These are phyloP conservation scores for Coniochaeta ligniaria DNA, from an alignment of 2,329 filamentous ascomycete genomes.

Conservation along the genomic window DNA sequence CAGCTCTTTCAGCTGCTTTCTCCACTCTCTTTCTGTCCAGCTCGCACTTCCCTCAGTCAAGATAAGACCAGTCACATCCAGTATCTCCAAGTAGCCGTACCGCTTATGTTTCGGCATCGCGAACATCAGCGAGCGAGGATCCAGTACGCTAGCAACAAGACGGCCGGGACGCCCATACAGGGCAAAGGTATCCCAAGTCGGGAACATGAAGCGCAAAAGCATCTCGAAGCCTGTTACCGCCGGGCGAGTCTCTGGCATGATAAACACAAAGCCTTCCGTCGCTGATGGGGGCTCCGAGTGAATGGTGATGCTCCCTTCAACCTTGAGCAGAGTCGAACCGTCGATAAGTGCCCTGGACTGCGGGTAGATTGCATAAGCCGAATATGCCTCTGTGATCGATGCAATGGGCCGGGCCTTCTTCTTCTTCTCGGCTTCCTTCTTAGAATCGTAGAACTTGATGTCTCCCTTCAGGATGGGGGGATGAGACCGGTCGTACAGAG, in stretches of 20 bases:
- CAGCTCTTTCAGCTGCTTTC: slow-evolving; percentile 79
- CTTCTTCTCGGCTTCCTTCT: slow-evolving; percentile 68
- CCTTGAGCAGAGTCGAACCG: slow-evolving; percentile 86
- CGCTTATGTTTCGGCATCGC: slow-evolving; percentile 85
- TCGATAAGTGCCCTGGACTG: slow-evolving; percentile 92
- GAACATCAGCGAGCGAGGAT: slow-evolving; percentile 92
- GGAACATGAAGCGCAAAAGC: slow-evolving; percentile 87
- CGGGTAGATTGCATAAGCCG: slow-evolving; percentile 92
- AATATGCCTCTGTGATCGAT: slow-evolving; percentile 83
- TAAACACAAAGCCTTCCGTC: slow-evolving; percentile 91
- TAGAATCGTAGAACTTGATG: slow-evolving; percentile 90
- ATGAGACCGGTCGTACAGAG: slow-evolving; percentile 69
- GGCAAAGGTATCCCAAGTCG: slow-evolving; percentile 85
- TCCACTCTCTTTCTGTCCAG: slow-evolving; percentile 88
- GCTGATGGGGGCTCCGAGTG: slow-evolving; percentile 71
- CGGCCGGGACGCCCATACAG: slow-evolving; percentile 85
- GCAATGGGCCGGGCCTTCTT: slow-evolving; percentile 90
- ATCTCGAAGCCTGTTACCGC: slow-evolving; percentile 93
- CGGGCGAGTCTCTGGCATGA: slow-evolving; percentile 93
- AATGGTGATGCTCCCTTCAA: slow-evolving; percentile 85
- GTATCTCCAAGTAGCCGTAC: slow-evolving; percentile 84
- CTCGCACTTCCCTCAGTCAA: slow-evolving; percentile 65
- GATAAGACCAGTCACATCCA: slow-evolving; percentile 78
- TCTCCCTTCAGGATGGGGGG: slow-evolving; percentile 69
- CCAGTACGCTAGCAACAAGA: slow-evolving; percentile 79